A percentile compares a stretch with the other conserved stretches of the same genome.
phyloP scores from a whole-genome alignment of 1,139 yeast genomes.

The Chernovozyma aurita region DNA sequence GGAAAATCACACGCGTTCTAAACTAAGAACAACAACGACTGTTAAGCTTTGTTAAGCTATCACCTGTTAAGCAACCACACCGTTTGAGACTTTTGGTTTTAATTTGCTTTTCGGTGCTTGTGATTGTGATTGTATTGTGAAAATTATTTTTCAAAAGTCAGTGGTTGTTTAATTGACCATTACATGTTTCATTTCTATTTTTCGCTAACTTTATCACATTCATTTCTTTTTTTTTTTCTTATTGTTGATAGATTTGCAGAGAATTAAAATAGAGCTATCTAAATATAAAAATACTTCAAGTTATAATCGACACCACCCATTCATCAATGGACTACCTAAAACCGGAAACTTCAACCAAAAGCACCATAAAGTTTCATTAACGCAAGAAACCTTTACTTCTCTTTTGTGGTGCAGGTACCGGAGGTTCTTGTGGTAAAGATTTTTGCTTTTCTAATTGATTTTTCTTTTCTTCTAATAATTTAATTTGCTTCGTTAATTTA shows the following conservation, averaged over 20 bases:
- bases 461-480: slow-evolving; percentile 87
- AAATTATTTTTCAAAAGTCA: no score
- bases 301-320: neutral
- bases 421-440: slow-evolving; percentile 54
- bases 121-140: no score
- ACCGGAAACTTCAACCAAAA: neutral
- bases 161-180: no score
- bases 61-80: no score
- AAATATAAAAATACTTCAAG: neutral
- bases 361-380: slow-evolving; percentile 13
- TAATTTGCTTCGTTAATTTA: slow-evolving; percentile 81
- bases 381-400: slow-evolving; percentile 54
- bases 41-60: no score
- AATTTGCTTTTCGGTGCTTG: no score
- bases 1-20: no score
- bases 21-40: no score
- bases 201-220: neutral
- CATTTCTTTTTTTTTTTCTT: neutral
- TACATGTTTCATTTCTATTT: neutral
- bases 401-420: slow-evolving; percentile 45
- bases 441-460: slow-evolving; percentile 70
- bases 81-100: no score
- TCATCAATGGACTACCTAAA: no score
- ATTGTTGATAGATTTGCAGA: neutral
- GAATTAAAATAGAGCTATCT: neutral